Percentiles rank a stretch among this genome's conserved stretches.
phyloP scores from a whole-genome alignment of 768 basidiomycete genomes.

The Leucogyrophana mollusca region DNA sequence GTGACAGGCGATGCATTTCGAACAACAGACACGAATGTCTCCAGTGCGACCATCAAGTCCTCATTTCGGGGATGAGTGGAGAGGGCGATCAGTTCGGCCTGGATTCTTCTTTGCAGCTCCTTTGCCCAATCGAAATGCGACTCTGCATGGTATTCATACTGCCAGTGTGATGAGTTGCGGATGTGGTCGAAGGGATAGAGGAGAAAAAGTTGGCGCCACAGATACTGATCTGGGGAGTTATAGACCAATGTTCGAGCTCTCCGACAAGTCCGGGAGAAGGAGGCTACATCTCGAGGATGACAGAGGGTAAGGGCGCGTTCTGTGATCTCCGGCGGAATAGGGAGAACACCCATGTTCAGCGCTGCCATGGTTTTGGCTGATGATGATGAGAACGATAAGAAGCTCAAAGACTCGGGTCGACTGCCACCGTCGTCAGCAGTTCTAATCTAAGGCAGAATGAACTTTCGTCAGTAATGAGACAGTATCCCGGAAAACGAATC shows the following conservation, averaged over 20 bases:
- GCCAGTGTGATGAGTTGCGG: conserved; percentile 27
- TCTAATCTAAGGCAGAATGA: conserved; percentile 2
- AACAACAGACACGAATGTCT: conserved; percentile 41
- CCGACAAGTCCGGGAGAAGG: conserved; percentile 56
- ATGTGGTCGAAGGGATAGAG: conserved; percentile 63
- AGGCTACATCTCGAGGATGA: conserved; percentile 55
- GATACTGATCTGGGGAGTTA: conserved; percentile 48
- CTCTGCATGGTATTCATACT: conserved; percentile 3
- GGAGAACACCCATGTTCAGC: conserved; percentile 20
- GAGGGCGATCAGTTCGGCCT: conserved; percentile 34
- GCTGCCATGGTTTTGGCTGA: conserved; percentile 4
- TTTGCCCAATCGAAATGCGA: conserved; percentile 31
- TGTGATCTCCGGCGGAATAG: conserved; percentile 56
- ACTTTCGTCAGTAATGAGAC: no score
- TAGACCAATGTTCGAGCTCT: conserved; percentile 49
- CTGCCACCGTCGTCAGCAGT: conserved; percentile 1
- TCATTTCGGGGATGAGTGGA: conserved; percentile 14
- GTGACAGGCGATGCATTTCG: conserved; percentile 31
- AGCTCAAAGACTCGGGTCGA: neutral
- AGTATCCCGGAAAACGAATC: no score
- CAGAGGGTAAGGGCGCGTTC: conserved; percentile 58
- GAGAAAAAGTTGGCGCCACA: conserved; percentile 72
- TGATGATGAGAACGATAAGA: neutral
- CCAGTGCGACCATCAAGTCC: conserved; percentile 34
- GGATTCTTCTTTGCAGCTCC: conserved; percentile 40